A percentile compares a stretch with the other conserved stretches of the same genome.
These are phyloP conservation scores for Papiliotrema nemorosa DNA, from an alignment of 1,284 basidiomycete genomes.

Conservation along the genomic window DNA sequence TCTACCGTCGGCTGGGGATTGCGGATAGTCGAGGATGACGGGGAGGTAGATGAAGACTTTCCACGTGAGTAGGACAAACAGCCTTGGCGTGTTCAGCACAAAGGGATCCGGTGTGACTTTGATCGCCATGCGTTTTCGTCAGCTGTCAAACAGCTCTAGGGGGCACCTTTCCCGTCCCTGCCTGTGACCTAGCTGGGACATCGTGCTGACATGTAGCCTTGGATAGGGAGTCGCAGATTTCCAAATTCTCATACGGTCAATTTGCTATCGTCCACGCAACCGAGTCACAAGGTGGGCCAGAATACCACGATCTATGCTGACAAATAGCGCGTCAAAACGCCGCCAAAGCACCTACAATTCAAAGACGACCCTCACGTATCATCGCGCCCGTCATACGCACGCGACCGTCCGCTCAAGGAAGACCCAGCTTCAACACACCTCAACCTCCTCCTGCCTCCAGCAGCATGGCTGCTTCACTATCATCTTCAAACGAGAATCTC, in stretches of 20 bases:
- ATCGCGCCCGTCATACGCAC: conserved; percentile 22
- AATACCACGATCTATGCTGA: not conserved
- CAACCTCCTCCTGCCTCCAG: conserved; percentile 14
- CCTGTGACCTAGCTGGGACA: no score
- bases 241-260: conserved; percentile 85
- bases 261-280: conserved; percentile 78
- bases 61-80: conserved; percentile 63
- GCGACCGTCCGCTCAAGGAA: conserved; percentile 8
- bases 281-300: conserved; percentile 64
- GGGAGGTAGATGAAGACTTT: conserved; percentile 98
- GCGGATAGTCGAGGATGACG: conserved; percentile 92
- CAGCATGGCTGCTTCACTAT: conserved; percentile 13
- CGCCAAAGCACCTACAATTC: conserved; percentile 55
- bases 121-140: no score
- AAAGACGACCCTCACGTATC: conserved; percentile 39
- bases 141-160: no score
- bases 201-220: conserved; percentile 67
- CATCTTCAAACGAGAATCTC: conserved; percentile 12
- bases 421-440: not conserved
- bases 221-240: conserved; percentile 77
- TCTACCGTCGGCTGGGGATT: conserved; percentile 89
- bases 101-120: not conserved
- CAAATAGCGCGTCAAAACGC: conserved; percentile 74
- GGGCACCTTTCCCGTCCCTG: no score
- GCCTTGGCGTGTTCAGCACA: not conserved